Percentiles rank a stretch among this genome's conserved stretches.
Conservation (phyloP, 2,329 filamentous ascomycete species). For the Dryadomyces quercivorus region DNA sequence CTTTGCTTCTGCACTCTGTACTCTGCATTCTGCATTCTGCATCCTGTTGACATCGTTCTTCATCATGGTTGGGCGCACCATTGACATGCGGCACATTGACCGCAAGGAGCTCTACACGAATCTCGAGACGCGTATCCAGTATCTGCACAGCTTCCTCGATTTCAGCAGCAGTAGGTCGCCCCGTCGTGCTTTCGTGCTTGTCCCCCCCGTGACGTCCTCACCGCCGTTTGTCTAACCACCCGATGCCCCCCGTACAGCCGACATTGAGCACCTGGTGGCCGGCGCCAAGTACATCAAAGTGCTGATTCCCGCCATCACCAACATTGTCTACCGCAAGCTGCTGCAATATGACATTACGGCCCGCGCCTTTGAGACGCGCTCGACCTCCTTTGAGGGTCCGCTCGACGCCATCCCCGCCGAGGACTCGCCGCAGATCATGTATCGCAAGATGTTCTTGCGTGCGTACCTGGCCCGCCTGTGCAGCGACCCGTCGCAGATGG, state of each 20-base stretch:
- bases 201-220: neutral
- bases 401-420: slow-evolving; percentile 53
- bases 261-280: slow-evolving; percentile 56
- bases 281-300: slow-evolving; percentile 68
- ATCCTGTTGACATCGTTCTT: neutral
- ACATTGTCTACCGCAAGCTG: slow-evolving; percentile 75
- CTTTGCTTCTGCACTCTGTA: neutral
- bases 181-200: no score
- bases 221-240: neutral
- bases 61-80: slow-evolving; percentile 8
- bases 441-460: slow-evolving; percentile 67
- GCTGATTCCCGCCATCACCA: slow-evolving; percentile 72
- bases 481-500: slow-evolving; percentile 60
- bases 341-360: slow-evolving; percentile 74
- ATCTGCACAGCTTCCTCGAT: slow-evolving; percentile 65
- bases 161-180: slow-evolving; percentile 48
- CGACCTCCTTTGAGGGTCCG: slow-evolving; percentile 53
- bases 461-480: slow-evolving; percentile 66
- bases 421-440: slow-evolving; percentile 60
- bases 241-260: slow-evolving; percentile 32
- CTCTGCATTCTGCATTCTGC: neutral
- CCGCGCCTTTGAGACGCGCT: slow-evolving; percentile 55
- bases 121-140: slow-evolving; percentile 56
- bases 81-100: slow-evolving; percentile 44
- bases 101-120: slow-evolving; percentile 60